Base-by-base conservation (phyloP, 495 filamentous ascomycete species). In the Usnea hakonensis region DNA sequence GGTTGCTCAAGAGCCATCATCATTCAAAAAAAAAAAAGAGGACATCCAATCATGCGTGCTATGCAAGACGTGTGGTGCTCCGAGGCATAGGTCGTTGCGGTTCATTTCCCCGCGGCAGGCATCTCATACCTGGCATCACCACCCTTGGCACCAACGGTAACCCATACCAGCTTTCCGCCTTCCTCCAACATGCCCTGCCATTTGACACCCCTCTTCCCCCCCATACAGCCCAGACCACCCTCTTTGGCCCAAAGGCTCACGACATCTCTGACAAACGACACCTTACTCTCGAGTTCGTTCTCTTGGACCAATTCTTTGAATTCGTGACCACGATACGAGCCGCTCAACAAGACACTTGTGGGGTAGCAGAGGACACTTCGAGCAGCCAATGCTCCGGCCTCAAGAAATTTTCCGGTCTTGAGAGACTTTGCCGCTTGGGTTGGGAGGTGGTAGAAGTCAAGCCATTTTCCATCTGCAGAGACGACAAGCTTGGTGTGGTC, bases 401-500 rank as follows among this genome's bases (percentile, higher is more conserved):
- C 81, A 1, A 89, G 79, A 64, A 90, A 80, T 43, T 82, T 80
- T 21, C 88, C 86, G 30, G 77, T 70, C 10, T 79, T 73, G 35
- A 94, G 80, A 40, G 81, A 79, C 28, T 81, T 76, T 7, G 87
- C 85, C 0, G 88, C 88, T 21, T 84, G 81, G 7, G 84, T 73
- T 0, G 90, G 87, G 8, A 95, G 83, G 69, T 90, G 88, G 76
- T 89, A 91, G 71, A 94, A 94, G 73, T 92, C 87, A 65, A 90
- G 84, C 82, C 87, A 89, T 2, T 80, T 87, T 32, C 85, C 90
- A 41, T 86, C 84, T 10, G 83, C 78, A 38, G 90, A 88, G 54
- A 96, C 77, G 5, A 95, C 83, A 32, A 96, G 80, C 72, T 98
- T 98, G 35, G 94, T 97, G 71, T 98, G 94, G 66, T 98, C 94